A percentile compares a stretch with the other conserved stretches of the same genome.
These are phyloP conservation scores for Syncephalastrum racemosum DNA, from an alignment of 371 early-diverging fungal genomes.

Conservation along the genomic window DNA sequence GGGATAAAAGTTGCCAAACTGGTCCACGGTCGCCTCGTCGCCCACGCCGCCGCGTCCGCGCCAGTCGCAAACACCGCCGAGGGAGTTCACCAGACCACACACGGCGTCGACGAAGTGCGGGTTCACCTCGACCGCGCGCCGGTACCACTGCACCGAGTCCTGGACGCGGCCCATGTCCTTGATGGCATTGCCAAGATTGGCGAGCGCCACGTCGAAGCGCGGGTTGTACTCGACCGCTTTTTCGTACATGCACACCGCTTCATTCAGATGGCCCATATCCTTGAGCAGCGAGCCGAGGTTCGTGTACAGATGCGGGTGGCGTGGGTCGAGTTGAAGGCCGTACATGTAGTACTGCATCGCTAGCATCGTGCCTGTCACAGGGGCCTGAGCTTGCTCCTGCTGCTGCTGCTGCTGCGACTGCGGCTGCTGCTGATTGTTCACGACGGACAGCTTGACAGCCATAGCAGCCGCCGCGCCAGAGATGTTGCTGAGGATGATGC, in stretches of 20 bases:
- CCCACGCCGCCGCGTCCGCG: constrained; percentile 71
- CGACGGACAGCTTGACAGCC: constrained; percentile 46
- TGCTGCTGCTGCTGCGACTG: too few relatives aligned
- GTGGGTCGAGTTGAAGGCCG: constrained; percentile 79
- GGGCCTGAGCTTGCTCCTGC: constrained; percentile 14
- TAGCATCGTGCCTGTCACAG: constrained; percentile 66
- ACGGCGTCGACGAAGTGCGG: constrained; percentile 92
- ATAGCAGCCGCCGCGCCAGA: constrained; percentile 57
- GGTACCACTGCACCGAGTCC: constrained; percentile 85
- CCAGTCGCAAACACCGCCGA: constrained; percentile 92
- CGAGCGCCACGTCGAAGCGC: constrained; percentile 87
- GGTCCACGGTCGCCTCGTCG: constrained; percentile 39
- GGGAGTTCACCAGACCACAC: constrained; percentile 85
- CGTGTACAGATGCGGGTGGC: constrained; percentile 88
- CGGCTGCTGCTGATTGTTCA: constrained; percentile 27
- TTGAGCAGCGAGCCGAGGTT: constrained; percentile 88
- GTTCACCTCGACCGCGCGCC: constrained; percentile 81
- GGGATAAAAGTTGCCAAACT: constrained; percentile 32
- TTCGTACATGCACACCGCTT: constrained; percentile 87
- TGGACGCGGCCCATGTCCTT: constrained; percentile 89
- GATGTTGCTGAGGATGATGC: constrained; percentile 77
- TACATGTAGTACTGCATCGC: constrained; percentile 87
- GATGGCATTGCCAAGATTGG: constrained; percentile 88
- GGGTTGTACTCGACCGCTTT: constrained; percentile 86
- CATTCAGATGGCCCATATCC: constrained; percentile 81